Evolutionary conservation across 768 basidiomycete species (phyloP), one percentile per base, ranked within the genome.

Genomic region (Flagelloscypha sp.): DNA sequence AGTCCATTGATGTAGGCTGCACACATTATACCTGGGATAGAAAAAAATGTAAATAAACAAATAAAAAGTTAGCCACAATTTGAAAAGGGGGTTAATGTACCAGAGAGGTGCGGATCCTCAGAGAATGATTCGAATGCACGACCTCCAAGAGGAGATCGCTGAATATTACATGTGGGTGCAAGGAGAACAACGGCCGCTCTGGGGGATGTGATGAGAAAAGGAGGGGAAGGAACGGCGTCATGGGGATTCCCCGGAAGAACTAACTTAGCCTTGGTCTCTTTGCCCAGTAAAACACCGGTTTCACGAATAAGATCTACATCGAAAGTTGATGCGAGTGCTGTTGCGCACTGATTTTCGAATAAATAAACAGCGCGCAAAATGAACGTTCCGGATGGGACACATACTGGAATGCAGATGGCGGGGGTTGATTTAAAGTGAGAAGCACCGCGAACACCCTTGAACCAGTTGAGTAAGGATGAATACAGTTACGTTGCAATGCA

Each of bases 101-200:
- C 80, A 21, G 76, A 81, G 7, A 81, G 58, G 48, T 74, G 65
- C 19, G 79, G 79, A 52, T 83, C 80, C 48, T 83, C 79, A 3
- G 76, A 77, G 54, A 80, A 83, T 2, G 76, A 79, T 52, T 84
- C 83, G 48, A 84, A 85, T 1, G 71, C 63, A 24, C 75, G 59
- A 5, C 76, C 75, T 11, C 74, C 76, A 3, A 77, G 56, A 11
- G 74, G 75, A 6, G 68, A 70, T 24, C 83, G 68, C 49, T 78
- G 79, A 25, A 82, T 84, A 50, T 84, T 85, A 58, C 79, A 79
- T 0, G 83, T 85, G 7, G 80, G 83, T 2, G 78, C 81, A 19
- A 84, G 66, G 10, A 84, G 59, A 23, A 80, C 61, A 24, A 74
- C 70, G 1, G 74, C 71, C 4, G 76, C n/a, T n/a, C n/a, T n/a